Percentiles rank a stretch among this genome's conserved stretches.
These are phyloP conservation scores for Suillus decipiens DNA, from an alignment of 768 basidiomycete genomes.

Conservation along the genomic window DNA sequence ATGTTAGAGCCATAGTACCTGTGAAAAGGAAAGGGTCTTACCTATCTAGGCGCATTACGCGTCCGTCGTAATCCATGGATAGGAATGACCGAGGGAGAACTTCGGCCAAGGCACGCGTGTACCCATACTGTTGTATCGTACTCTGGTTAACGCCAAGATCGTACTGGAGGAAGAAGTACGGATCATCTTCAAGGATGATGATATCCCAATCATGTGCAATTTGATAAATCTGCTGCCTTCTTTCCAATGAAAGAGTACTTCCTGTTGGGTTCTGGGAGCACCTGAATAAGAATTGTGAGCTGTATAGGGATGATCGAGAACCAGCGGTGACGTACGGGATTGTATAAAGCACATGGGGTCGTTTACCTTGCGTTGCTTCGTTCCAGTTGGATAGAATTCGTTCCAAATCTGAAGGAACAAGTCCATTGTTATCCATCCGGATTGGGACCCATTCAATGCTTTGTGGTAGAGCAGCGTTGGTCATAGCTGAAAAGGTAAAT, in stretches of 20 bases:
- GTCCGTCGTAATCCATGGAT: constrained; percentile 49
- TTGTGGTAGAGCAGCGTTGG: constrained; percentile 42
- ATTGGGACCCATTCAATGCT: constrained; percentile 46
- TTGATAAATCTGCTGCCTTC: constrained; percentile 49
- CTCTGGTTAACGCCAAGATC: constrained; percentile 28
- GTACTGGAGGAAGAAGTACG: constrained; percentile 53
- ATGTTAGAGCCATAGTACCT: not conserved
- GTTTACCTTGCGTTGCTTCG: constrained; percentile 41
- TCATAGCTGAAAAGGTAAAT: constrained; percentile 43
- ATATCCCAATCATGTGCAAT: constrained; percentile 51
- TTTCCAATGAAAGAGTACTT: constrained; percentile 43
- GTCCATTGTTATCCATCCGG: constrained; percentile 50
- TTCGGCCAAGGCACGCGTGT: constrained; percentile 32
- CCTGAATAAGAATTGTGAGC: constrained; percentile 18
- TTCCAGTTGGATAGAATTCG: constrained; percentile 45
- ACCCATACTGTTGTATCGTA: constrained; percentile 28
- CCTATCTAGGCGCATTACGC: constrained; percentile 51
- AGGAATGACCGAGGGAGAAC: constrained; percentile 44
- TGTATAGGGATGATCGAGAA: not conserved
- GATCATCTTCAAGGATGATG: constrained; percentile 53
- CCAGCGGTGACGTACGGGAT: constrained; percentile 40
- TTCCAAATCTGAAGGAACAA: constrained; percentile 52
- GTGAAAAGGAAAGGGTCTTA: constrained; percentile 15
- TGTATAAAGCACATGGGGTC: constrained; percentile 53
- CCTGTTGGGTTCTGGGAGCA: constrained; percentile 54